Conservation (phyloP, 331 rosid genomes). For the Acacia concinna region DNA sequence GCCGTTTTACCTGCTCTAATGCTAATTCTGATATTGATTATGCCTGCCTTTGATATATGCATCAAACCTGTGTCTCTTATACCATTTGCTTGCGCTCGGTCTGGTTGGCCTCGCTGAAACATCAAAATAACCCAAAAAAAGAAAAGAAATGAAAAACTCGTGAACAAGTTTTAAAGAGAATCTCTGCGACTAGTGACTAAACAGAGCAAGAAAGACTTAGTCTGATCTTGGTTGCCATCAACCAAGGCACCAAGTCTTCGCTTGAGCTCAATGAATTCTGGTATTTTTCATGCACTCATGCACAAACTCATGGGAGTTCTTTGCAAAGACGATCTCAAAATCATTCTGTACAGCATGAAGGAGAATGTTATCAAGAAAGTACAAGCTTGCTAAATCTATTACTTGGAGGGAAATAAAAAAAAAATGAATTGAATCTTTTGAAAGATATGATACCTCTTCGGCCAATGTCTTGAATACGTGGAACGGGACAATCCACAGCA, state of each 20-base stretch:
- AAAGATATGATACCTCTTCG: constrained; percentile 66
- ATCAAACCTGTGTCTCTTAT: constrained; percentile 58
- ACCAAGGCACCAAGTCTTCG: constrained; percentile 95
- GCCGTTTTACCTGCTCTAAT: not conserved
- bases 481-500: constrained; percentile 96
- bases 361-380: constrained; percentile 1
- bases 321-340: constrained; percentile 80
- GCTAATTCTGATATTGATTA: constrained; percentile 31
- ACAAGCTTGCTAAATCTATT: constrained; percentile 18
- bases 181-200: not conserved
- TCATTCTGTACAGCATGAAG: constrained; percentile 58
- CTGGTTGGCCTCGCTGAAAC: constrained; percentile 65
- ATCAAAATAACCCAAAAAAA: not conserved
- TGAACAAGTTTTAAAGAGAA: not conserved
- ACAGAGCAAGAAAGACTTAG: constrained; percentile 33
- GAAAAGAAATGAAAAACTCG: not conserved
- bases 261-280: constrained; percentile 87
- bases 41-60: constrained; percentile 58
- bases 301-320: constrained; percentile 86
- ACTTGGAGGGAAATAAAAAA: not conserved
- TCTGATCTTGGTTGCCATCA: constrained; percentile 87
- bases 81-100: constrained; percentile 32
- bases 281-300: constrained; percentile 74
- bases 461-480: constrained; percentile 77
- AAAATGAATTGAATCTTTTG: not conserved